These are phyloP conservation scores for Tilletia setariae DNA, from an alignment of 1,284 basidiomycete genomes.

Conservation along the genomic window DNA sequence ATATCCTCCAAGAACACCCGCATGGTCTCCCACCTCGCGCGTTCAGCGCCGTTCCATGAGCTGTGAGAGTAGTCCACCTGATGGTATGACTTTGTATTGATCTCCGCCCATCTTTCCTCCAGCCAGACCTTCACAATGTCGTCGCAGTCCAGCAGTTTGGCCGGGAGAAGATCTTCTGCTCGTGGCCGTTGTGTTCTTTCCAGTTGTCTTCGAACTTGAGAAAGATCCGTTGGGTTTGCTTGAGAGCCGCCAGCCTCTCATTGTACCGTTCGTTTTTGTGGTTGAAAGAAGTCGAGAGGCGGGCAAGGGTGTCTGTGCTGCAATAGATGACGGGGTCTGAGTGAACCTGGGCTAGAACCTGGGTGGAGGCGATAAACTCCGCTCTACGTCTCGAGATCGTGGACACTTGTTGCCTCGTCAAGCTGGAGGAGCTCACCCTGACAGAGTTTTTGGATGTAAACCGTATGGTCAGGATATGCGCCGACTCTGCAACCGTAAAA, in stretches of 20 bases:
- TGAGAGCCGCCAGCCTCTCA: not conserved
- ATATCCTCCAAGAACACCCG: not conserved
- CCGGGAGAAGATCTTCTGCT: not conserved
- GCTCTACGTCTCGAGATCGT: too few relatives aligned
- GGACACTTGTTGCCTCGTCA: too few relatives aligned
- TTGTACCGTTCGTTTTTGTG: not conserved
- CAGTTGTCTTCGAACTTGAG: not conserved
- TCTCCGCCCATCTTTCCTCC: too few relatives aligned
- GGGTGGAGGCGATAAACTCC: too few relatives aligned
- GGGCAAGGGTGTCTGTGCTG: not conserved
- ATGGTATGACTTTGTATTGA: not conserved
- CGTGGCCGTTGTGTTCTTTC: not conserved
- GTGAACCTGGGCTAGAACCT: too few relatives aligned
- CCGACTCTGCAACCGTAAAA: too few relatives aligned
- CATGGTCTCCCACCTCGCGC: not conserved
- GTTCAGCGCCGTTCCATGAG: not conserved
- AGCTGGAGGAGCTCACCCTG: too few relatives aligned
- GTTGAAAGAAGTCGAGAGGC: not conserved
- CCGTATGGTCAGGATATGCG: too few relatives aligned
- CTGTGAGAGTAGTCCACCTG: not conserved
- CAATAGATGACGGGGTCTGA: too few relatives aligned
- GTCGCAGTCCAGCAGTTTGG: not conserved
- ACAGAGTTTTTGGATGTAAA: too few relatives aligned
- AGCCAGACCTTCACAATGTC: conserved; percentile 5
- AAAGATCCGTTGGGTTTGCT: not conserved